Percentiles rank a stretch among this genome's conserved stretches.
These are phyloP conservation scores for Babesia bovis DNA, from an alignment of 169 alveolate species.

Conservation along the genomic window DNA sequence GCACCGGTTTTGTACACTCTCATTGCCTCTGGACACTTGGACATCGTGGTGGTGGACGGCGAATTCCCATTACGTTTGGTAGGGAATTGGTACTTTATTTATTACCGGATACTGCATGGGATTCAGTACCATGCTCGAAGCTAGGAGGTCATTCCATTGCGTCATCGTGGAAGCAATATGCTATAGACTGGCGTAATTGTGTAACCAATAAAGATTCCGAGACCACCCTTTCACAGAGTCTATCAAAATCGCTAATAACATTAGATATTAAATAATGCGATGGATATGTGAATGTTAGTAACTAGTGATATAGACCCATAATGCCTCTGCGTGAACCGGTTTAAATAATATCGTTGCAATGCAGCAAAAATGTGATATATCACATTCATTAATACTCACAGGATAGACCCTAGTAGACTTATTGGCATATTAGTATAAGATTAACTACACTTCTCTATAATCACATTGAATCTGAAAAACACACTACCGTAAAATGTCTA, in stretches of 20 bases:
- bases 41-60: constrained; percentile 22
- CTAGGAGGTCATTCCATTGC: neutral
- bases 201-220: constrained; percentile 33
- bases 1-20: constrained; percentile 30
- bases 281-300: too few species aligned
- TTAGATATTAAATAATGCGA: too few species aligned
- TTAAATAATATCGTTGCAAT: too few species aligned
- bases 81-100: constrained; percentile 43
- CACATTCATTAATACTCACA: too few species aligned
- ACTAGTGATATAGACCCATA: too few species aligned
- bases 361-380: too few species aligned
- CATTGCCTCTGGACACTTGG: constrained; percentile 59
- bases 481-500: too few species aligned
- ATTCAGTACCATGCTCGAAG: constrained; percentile 5
- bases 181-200: constrained; percentile 67
- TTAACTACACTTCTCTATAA: too few species aligned
- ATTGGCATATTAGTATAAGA: too few species aligned
- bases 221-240: constrained; percentile 2
- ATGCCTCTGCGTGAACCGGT: too few species aligned
- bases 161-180: constrained; percentile 11
- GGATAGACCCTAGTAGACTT: too few species aligned
- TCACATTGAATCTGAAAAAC: too few species aligned
- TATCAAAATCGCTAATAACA: neutral
- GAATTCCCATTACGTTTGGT: constrained; percentile 56
- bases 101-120: constrained; percentile 31